These are phyloP conservation scores for Penicillium sp. DNA, from an alignment of 2,329 filamentous ascomycete species.

Conservation along the genomic window DNA sequence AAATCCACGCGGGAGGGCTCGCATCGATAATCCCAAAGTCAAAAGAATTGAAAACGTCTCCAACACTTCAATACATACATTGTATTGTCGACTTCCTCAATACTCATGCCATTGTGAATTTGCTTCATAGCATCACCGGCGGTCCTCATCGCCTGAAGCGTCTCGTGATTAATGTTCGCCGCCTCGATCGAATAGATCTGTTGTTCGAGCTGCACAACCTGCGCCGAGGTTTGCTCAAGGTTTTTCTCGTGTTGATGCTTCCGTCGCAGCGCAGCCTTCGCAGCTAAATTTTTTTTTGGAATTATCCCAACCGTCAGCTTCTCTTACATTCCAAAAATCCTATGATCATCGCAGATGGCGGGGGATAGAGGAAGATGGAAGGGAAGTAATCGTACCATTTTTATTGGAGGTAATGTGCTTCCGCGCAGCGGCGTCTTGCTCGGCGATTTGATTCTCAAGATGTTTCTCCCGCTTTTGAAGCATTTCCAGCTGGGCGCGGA, in stretches of 20 bases:
- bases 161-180: conserved; percentile 98
- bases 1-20: neutral
- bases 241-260: conserved; percentile 94
- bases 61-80: conserved; percentile 59
- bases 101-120: conserved; percentile 84
- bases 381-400: conserved; percentile 59
- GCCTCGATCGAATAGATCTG: conserved; percentile 97
- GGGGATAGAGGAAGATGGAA: neutral
- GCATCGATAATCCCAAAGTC: neutral
- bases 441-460: conserved; percentile 82
- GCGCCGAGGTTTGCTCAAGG: conserved; percentile 80
- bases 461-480: conserved; percentile 93
- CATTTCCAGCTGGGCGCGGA: conserved; percentile 92
- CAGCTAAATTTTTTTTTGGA: conserved; percentile 52
- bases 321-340: neutral
- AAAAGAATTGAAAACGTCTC: neutral
- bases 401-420: conserved; percentile 90
- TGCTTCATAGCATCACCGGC: conserved; percentile 85
- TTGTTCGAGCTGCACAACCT: conserved; percentile 87
- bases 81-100: conserved; percentile 89
- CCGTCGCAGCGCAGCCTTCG: conserved; percentile 80
- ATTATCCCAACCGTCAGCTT: neutral
- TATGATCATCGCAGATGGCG: neutral
- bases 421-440: conserved; percentile 80
- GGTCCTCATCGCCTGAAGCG: conserved; percentile 86